These are phyloP conservation scores for Cladosporium oxysporum DNA, from an alignment of 2,329 filamentous ascomycete genomes.

Conservation along the genomic window DNA sequence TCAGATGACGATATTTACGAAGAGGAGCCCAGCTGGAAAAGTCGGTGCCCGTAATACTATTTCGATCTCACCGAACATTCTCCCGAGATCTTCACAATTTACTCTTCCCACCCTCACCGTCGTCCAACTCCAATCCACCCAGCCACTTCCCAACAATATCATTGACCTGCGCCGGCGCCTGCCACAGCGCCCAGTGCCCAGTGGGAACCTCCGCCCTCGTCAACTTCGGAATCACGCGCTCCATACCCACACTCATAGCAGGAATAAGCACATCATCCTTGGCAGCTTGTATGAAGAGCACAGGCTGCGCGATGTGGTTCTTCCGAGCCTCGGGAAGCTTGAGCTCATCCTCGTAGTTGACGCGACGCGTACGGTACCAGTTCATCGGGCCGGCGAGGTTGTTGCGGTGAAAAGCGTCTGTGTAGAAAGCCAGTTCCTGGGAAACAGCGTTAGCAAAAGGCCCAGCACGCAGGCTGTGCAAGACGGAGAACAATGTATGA, in stretches of 20 bases:
- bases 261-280: slow-evolving; percentile 73
- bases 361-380: slow-evolving; percentile 73
- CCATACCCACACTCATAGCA: slow-evolving; percentile 71
- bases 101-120: slow-evolving; percentile 33
- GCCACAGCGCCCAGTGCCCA: slow-evolving; percentile 80
- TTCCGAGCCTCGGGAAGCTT: slow-evolving; percentile 27
- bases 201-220: slow-evolving; percentile 67
- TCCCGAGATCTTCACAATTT: slow-evolving; percentile 41
- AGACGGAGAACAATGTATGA: too few species aligned
- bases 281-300: slow-evolving; percentile 73
- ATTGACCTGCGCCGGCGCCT: slow-evolving; percentile 73
- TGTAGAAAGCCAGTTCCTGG: slow-evolving; percentile 74
- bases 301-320: slow-evolving; percentile 47
- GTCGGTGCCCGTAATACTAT: neutral
- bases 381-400: slow-evolving; percentile 73
- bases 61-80: neutral
- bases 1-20: neutral
- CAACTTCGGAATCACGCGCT: slow-evolving; percentile 63
- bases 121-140: slow-evolving; percentile 53
- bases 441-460: neutral
- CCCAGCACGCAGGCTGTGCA: too few species aligned
- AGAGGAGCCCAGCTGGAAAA: neutral
- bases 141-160: slow-evolving; percentile 67
- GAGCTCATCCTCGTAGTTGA: slow-evolving; percentile 77
- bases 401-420: slow-evolving; percentile 66